Evolutionary conservation across 225 moss, liverwort and hornwort genomes (phyloP), one percentile per base, ranked within the genome.

Genomic region (Bryum argenteum): DNA sequence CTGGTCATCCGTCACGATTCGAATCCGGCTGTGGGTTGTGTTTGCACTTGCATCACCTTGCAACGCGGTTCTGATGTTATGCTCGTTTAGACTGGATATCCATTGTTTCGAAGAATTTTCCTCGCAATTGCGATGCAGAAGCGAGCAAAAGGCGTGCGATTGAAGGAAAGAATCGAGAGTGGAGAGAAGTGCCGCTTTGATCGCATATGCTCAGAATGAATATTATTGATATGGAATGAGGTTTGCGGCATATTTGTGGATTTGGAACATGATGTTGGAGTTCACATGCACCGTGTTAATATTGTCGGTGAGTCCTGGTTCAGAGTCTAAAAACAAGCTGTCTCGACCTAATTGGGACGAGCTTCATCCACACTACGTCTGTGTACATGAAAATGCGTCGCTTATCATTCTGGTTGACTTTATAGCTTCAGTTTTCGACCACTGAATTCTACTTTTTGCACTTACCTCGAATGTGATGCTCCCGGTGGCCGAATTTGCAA

Each of bases 151-250:
- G 33, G 12, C 0, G 48, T 47, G 61, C 39, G 8, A 62, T 61
- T 54, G 24, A 45, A 18, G 61, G 21, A 47, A 45, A 65, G 21
- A 73, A 13, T 23, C 41, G 53, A 38, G 8, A 63, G n/a, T 59
- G 70, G 58, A 42, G 64, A 54, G 54, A 51, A 22, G 42, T 52
- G 70, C 37, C 1, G 19, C 62, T 33, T 48, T 44, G 45, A 23
- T 54, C 44, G 15, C 9, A 9, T 41, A 10, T 42, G 5, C 14
- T 51, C 33, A 23, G 65, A 19, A 39, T 18, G 11, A 15, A 13
- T 24, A 8, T 3, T 17, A 7, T 21, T 20, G 56, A 51, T 11
- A 41, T 28, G 56, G 33, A 15, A 3, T 33, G 50, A 26, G 26
- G 26, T 2, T 26, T 26, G 2, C 26, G 26, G 2, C 37, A 14